Evolutionary conservation across 139 green algal genomes (phyloP).

Genomic region (Ettlia oleoabundans): DNA sequence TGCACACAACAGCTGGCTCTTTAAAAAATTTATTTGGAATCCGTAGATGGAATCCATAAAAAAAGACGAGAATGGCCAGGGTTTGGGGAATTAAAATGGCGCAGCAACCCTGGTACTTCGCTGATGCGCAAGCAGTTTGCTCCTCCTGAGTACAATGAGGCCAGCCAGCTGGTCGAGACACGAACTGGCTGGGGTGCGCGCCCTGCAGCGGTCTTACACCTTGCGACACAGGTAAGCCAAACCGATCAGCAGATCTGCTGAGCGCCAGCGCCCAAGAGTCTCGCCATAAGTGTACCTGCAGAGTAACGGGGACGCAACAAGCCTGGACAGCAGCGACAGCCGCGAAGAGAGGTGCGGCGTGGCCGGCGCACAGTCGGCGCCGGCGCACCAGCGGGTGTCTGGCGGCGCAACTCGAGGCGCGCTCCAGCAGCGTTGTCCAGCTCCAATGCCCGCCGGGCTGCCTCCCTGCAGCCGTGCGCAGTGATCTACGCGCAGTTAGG

Average conservation of each 20-base stretch:
- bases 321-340: no score
- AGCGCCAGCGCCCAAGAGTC: conserved; percentile 80
- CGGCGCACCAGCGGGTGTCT: background rate
- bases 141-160: no score
- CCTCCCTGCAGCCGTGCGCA: background rate
- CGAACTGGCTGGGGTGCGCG: background rate
- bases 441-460: no score
- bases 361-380: background rate
- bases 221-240: conserved; percentile 77
- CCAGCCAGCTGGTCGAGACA: no score
- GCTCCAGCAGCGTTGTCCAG: no score
- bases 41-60: no score
- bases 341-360: background rate
- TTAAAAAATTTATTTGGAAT: no score
- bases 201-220: background rate
- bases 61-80: no score
- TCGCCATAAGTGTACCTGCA: conserved; percentile 77
- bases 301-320: background rate
- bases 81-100: no score
- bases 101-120: no score
- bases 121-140: no score
- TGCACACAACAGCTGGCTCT: background rate
- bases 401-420: background rate
- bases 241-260: conserved; percentile 84
- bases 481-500: no score